phyloP scores from a whole-genome alignment of 2,329 filamentous ascomycete species.

The Ophiostoma novo-ulmi region DNA sequence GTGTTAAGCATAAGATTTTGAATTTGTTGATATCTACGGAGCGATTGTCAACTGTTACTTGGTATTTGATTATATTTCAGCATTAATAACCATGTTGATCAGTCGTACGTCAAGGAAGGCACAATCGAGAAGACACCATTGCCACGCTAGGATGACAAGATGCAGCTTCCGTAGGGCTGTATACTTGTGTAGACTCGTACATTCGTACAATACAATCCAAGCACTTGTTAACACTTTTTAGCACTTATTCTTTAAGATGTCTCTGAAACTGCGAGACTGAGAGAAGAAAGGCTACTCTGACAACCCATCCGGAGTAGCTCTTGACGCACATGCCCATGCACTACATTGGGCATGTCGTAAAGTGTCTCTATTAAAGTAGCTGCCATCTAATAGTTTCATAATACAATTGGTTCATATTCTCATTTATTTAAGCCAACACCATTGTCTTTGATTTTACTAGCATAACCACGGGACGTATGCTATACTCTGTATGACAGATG shows the following conservation, averaged over 20 bases:
- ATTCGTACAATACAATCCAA: too few species aligned
- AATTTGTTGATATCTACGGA: too few species aligned
- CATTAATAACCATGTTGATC: neutral
- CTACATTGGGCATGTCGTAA: neutral
- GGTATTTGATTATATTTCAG: neutral
- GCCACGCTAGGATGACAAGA: neutral
- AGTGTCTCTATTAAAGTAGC: neutral
- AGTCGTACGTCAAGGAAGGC: neutral
- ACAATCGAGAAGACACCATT: neutral
- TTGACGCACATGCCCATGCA: neutral
- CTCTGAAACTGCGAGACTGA: neutral
- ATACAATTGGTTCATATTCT: neutral
- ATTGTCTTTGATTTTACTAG: too few species aligned
- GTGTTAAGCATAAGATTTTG: neutral
- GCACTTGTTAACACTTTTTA: neutral
- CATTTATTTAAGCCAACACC: too few species aligned
- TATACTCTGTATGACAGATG: too few species aligned
- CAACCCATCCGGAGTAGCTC: neutral
- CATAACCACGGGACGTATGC: too few species aligned
- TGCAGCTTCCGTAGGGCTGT: neutral
- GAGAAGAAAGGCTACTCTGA: slow-evolving; percentile 3
- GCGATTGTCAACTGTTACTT: neutral
- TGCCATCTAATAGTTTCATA: neutral
- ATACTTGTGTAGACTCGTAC: neutral
- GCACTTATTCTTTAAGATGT: neutral